Evolutionary conservation across 352 stramenopile species (phyloP).

Genomic region (Phytophthora cactorum): DNA sequence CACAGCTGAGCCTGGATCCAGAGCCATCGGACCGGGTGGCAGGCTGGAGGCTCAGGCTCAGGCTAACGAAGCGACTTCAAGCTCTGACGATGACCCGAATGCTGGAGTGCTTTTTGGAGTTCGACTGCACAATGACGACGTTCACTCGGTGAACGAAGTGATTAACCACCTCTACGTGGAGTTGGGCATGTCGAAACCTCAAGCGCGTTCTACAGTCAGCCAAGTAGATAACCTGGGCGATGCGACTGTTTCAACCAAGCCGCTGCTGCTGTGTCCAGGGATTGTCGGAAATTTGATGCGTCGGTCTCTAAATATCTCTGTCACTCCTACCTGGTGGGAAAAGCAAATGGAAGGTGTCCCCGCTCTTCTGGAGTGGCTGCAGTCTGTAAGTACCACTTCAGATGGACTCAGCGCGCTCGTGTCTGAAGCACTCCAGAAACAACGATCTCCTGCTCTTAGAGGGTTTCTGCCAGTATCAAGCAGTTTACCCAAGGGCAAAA

Average conservation of each 20-base stretch:
- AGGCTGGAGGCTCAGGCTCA: constrained; percentile 26
- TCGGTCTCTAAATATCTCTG: constrained; percentile 74
- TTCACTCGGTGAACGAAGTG: constrained; percentile 79
- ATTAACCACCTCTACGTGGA: constrained; percentile 66
- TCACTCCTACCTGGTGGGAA: constrained; percentile 74
- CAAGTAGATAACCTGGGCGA: constrained; percentile 72
- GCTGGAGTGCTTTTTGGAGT: constrained; percentile 50
- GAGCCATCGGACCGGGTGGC: constrained; percentile 33
- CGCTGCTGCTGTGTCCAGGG: constrained; percentile 53
- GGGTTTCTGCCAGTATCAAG: constrained; percentile 43
- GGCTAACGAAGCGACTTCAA: constrained; percentile 24
- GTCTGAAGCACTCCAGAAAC: constrained; percentile 65
- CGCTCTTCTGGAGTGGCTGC: constrained; percentile 75
- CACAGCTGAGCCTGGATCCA: constrained; percentile 20
- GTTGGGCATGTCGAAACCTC: constrained; percentile 60
- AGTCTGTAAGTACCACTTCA: constrained; percentile 67
- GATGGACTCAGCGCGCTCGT: constrained; percentile 79
- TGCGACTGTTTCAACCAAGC: constrained; percentile 44
- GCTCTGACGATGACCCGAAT: constrained; percentile 1
- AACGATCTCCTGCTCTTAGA: constrained; percentile 41
- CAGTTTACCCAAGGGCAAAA: constrained; percentile 31
- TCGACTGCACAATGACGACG: constrained; percentile 88
- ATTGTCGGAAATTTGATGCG: constrained; percentile 63
- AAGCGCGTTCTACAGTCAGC: constrained; percentile 55
- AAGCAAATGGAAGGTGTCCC: constrained; percentile 60